Conservation (phyloP, 257 asterid species). For the Capsicum pubescens region DNA sequence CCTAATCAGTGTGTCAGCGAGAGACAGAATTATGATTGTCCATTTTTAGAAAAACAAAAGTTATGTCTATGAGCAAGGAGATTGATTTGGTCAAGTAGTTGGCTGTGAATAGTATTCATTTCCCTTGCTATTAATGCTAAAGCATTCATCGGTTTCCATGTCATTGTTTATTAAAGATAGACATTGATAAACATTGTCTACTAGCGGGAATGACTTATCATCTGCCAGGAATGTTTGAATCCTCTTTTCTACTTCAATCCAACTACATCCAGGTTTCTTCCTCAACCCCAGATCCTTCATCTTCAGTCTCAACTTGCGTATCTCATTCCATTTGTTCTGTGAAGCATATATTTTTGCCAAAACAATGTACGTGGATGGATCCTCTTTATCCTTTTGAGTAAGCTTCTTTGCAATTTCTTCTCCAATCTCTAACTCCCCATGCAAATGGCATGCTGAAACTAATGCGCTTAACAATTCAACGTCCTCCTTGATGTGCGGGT, state of each 20-base stretch:
- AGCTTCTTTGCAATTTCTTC: conserved; percentile 61
- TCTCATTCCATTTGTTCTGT: conserved; percentile 59
- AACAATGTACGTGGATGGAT: conserved; percentile 63
- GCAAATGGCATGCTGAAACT: conserved; percentile 66
- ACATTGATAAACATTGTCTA: conserved; percentile 57
- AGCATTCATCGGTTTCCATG: conserved; percentile 54
- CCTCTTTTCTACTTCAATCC: conserved; percentile 71
- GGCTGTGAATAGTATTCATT: neutral
- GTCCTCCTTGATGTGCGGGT: conserved; percentile 44
- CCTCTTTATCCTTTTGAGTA: conserved; percentile 52
- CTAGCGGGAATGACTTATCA: conserved; percentile 49
- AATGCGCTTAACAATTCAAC: conserved; percentile 66
- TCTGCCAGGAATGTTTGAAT: conserved; percentile 60
- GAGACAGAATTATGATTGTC: neutral
- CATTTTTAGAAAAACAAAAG: neutral
- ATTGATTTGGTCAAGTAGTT: conserved; percentile 15
- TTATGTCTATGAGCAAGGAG: neutral
- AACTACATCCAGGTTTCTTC: conserved; percentile 75
- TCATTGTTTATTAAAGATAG: conserved; percentile 51
- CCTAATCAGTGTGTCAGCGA: neutral
- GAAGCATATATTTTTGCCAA: conserved; percentile 71
- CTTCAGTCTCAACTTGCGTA: conserved; percentile 57
- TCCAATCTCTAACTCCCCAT: conserved; percentile 60
- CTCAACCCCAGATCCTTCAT: conserved; percentile 68
- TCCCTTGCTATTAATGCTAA: conserved; percentile 19